Evolutionary conservation across 148 eudicot genomes (phyloP).

Genomic region (Polygonum aviculare): DNA sequence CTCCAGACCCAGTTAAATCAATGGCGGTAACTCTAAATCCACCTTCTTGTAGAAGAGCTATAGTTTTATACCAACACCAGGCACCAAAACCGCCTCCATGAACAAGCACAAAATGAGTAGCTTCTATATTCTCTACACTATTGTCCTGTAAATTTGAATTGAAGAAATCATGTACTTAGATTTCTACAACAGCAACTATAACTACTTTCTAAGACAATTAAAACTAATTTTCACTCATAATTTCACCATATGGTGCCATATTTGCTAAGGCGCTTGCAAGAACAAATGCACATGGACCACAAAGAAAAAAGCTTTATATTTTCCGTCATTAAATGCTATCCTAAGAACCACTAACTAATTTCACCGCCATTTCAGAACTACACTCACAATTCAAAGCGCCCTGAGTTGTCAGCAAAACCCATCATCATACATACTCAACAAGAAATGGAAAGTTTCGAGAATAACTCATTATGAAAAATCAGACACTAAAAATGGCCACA

Average conservation of each 20-base stretch:
- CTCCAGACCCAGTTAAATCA: slow-evolving; percentile 89
- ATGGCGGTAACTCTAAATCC: slow-evolving; percentile 78
- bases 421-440: not conserved
- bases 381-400: not conserved
- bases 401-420: not conserved
- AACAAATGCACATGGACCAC: not conserved
- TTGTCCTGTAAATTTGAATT: slow-evolving; percentile 37
- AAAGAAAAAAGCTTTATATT: not conserved
- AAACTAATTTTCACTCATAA: not conserved
- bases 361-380: not conserved
- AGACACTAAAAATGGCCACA: too few relatives aligned
- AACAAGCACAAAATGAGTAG: slow-evolving; percentile 70
- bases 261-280: not conserved
- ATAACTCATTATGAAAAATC: too few relatives aligned
- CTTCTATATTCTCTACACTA: slow-evolving; percentile 52
- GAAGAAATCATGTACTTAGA: not conserved
- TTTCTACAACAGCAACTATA: too few relatives aligned
- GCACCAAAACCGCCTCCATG: slow-evolving; percentile 99
- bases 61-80: slow-evolving; percentile 99
- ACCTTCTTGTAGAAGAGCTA: slow-evolving; percentile 72
- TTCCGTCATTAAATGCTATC: not conserved
- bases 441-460: not conserved
- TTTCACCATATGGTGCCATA: not conserved
- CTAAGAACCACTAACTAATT: slow-evolving; percentile 1
- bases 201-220: too few relatives aligned